Evolutionary conservation across 2,329 filamentous ascomycete species (phyloP).

Genomic region (Ceratocystis lukuohia): DNA sequence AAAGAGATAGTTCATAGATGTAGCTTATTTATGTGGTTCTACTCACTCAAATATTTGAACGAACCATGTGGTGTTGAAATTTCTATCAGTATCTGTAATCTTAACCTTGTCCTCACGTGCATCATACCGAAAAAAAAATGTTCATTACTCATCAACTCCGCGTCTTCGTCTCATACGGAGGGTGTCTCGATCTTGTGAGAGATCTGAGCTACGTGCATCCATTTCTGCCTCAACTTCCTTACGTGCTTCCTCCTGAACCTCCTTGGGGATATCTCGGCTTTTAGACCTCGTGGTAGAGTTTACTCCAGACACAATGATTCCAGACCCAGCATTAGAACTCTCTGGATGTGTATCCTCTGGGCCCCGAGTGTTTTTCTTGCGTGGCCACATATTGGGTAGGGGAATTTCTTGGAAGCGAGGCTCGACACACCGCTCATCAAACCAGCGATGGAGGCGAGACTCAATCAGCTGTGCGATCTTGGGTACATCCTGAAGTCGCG

Average conservation of each 20-base stretch:
- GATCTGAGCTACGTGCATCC: constrained; percentile 29
- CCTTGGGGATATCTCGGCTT: constrained; percentile 3
- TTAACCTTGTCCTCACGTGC: neutral
- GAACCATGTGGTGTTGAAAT: neutral
- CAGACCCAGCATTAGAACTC: constrained; percentile 33
- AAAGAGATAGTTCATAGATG: no score
- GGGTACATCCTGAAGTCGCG: constrained; percentile 68
- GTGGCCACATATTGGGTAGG: constrained; percentile 67
- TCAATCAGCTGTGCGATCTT: constrained; percentile 81
- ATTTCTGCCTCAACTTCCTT: constrained; percentile 36
- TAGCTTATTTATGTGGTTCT: no score
- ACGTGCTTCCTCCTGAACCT: constrained; percentile 11
- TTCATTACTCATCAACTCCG: constrained; percentile 25
- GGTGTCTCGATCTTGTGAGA: constrained; percentile 19
- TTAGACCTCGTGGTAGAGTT: constrained; percentile 21
- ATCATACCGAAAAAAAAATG: neutral
- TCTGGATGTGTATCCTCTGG: constrained; percentile 42
- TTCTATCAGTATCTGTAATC: neutral
- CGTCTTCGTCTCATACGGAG: constrained; percentile 31
- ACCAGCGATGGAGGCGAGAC: constrained; percentile 68
- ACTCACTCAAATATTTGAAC: no score
- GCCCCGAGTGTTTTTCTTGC: constrained; percentile 69
- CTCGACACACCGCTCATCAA: constrained; percentile 75
- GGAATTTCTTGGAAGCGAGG: constrained; percentile 79
- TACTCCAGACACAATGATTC: constrained; percentile 29